A percentile compares a stretch with the other conserved stretches of the same genome.
phyloP scores from a whole-genome alignment of 164 flowering plant genomes.

The Berberis vulgaris region DNA sequence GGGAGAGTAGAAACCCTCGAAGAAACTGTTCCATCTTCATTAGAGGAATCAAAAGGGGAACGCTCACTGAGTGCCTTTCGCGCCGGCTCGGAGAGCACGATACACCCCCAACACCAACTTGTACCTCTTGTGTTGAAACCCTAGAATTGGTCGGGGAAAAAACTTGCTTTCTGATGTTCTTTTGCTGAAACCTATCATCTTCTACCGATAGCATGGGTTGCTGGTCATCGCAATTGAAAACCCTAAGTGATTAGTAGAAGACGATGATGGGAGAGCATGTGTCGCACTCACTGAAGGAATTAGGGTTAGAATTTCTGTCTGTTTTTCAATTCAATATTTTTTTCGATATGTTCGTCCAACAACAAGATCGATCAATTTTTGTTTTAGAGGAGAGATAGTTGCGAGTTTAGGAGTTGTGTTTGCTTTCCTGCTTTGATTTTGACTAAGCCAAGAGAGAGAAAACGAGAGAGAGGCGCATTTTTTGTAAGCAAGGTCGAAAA shows the following conservation, averaged over 20 bases:
- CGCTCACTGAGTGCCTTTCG: constrained; percentile 52
- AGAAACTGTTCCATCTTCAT: constrained; percentile 11
- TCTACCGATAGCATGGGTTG: constrained; percentile 42
- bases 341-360: background rate
- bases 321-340: background rate
- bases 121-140: constrained; percentile 6
- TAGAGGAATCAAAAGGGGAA: constrained; percentile 70
- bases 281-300: background rate
- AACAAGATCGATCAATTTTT: background rate
- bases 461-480: background rate
- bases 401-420: no score
- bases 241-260: constrained; percentile 26
- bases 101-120: constrained; percentile 13
- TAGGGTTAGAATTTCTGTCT: background rate
- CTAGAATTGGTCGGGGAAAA: background rate
- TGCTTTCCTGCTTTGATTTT: background rate
- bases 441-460: background rate
- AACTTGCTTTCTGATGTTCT: constrained; percentile 30
- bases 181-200: constrained; percentile 61
- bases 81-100: constrained; percentile 65
- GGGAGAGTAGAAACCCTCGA: constrained; percentile 51
- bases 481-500: no score
- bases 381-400: no score
- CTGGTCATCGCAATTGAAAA: constrained; percentile 32
- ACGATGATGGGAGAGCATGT: background rate